Conservation (phyloP, 768 basidiomycete species). For the Pisolithus sp. region DNA sequence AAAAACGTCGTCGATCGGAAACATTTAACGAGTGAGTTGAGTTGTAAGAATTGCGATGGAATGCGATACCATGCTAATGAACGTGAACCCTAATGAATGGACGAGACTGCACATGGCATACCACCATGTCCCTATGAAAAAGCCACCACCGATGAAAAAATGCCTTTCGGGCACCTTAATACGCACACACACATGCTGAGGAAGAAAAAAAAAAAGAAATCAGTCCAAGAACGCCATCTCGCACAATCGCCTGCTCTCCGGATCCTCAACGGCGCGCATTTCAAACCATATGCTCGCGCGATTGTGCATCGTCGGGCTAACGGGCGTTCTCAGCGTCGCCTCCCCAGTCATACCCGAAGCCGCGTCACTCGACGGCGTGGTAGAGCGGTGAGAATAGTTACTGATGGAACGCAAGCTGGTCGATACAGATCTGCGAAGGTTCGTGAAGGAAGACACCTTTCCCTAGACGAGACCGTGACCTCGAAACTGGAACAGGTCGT, state of each 20-base stretch:
- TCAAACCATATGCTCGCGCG: conserved; percentile 50
- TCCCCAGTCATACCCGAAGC: not conserved
- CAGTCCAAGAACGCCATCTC: conserved; percentile 61
- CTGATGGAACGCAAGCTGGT: conserved; percentile 19
- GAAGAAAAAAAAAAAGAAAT: conserved; percentile 1
- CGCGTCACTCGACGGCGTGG: not conserved
- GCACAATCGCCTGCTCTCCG: conserved; percentile 61
- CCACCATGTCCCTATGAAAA: not conserved
- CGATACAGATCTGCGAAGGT: conserved; percentile 37
- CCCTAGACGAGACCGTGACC: not conserved
- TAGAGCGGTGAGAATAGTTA: conserved; percentile 26
- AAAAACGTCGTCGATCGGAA: too few species aligned
- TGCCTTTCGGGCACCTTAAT: too few species aligned
- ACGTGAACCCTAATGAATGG: not conserved
- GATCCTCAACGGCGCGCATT: conserved; percentile 53
- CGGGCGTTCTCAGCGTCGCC: not conserved
- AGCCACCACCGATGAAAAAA: not conserved
- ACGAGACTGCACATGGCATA: not conserved
- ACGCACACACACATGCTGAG: not conserved
- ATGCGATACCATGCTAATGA: not conserved
- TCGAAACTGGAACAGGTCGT: not conserved
- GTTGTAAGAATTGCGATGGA: too few species aligned
- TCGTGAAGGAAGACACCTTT: conserved; percentile 25
- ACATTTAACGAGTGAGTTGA: too few species aligned
- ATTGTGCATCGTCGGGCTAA: conserved; percentile 56